A percentile compares a stretch with the other conserved stretches of the same genome.
These are phyloP conservation scores for Fusarium beomiforme DNA, from an alignment of 2,329 filamentous ascomycete species.

Conservation along the genomic window DNA sequence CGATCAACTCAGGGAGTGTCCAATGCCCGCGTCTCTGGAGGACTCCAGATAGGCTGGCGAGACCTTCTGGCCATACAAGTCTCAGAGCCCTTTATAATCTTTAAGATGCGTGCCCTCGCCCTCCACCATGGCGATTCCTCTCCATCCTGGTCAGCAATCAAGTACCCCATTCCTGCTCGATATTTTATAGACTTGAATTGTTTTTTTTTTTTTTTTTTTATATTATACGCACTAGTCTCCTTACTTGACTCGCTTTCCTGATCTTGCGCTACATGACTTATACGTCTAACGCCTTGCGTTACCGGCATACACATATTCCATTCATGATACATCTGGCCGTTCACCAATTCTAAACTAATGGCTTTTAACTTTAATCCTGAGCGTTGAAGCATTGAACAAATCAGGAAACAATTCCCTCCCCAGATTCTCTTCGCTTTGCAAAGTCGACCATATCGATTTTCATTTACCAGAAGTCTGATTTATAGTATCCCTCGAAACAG, in stretches of 20 bases:
- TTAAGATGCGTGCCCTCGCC: constrained; percentile 31
- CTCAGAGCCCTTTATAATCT: constrained; percentile 4
- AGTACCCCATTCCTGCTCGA: not conserved
- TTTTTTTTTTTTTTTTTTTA: not conserved
- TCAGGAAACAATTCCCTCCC: not conserved
- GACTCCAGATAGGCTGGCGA: not conserved
- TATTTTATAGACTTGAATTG: not conserved
- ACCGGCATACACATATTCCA: not conserved
- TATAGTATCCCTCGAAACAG: not conserved
- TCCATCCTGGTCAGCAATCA: not conserved
- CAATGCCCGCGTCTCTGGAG: constrained; percentile 2
- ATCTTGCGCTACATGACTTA: constrained; percentile 20
- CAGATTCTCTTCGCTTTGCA: not conserved
- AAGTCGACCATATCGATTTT: not conserved
- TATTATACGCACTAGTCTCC: not conserved
- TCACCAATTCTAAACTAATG: not conserved
- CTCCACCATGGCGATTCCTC: constrained; percentile 9
- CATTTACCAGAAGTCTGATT: not conserved
- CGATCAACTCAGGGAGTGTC: constrained; percentile 9
- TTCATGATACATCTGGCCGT: not conserved
- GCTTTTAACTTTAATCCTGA: not conserved
- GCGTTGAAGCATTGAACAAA: not conserved
- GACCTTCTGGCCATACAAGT: constrained; percentile 8
- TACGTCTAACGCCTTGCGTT: constrained; percentile 15
- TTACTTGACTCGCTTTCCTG: not conserved